Conservation (phyloP, 1,139 yeast genomes). For the Meyerozyma sp. region DNA sequence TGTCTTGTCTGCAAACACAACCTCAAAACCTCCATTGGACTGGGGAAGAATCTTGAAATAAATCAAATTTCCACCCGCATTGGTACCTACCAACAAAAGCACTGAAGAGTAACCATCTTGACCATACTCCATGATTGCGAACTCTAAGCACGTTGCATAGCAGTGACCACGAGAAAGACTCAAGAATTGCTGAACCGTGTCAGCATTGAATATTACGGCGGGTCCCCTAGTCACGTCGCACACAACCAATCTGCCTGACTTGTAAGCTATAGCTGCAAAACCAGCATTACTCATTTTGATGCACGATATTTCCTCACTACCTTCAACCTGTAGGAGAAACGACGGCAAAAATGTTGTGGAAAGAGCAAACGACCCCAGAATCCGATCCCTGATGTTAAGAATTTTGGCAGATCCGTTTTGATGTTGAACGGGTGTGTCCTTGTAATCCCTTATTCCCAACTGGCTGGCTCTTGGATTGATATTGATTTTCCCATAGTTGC, state of each 20-base stretch:
- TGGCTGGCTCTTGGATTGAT: constrained; percentile 10
- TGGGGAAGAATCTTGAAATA: constrained; percentile 67
- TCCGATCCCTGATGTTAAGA: constrained; percentile 25
- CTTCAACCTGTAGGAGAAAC: constrained; percentile 39
- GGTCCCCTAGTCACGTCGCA: constrained; percentile 82
- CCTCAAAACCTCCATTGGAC: constrained; percentile 63
- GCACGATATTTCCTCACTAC: constrained; percentile 42
- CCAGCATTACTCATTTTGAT: constrained; percentile 72
- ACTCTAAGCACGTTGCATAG: constrained; percentile 59
- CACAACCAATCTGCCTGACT: constrained; percentile 67
- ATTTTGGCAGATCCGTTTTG: constrained; percentile 32
- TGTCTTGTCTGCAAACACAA: constrained; percentile 48
- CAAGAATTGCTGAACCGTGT: constrained; percentile 34
- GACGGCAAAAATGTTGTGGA: constrained; percentile 58
- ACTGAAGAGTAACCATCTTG: constrained; percentile 69
- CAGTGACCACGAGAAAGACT: constrained; percentile 26
- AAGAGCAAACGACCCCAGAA: constrained; percentile 27
- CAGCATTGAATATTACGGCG: constrained; percentile 57
- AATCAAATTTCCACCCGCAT: constrained; percentile 63
- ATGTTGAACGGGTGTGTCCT: constrained; percentile 28
- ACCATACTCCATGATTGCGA: constrained; percentile 64
- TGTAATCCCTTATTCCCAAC: constrained; percentile 19
- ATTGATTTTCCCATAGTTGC: constrained; percentile 55
- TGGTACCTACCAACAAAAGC: constrained; percentile 72
- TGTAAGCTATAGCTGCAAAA: constrained; percentile 78